Conservation (phyloP, 1,284 basidiomycete species). For the Hemileia vastatrix region DNA sequence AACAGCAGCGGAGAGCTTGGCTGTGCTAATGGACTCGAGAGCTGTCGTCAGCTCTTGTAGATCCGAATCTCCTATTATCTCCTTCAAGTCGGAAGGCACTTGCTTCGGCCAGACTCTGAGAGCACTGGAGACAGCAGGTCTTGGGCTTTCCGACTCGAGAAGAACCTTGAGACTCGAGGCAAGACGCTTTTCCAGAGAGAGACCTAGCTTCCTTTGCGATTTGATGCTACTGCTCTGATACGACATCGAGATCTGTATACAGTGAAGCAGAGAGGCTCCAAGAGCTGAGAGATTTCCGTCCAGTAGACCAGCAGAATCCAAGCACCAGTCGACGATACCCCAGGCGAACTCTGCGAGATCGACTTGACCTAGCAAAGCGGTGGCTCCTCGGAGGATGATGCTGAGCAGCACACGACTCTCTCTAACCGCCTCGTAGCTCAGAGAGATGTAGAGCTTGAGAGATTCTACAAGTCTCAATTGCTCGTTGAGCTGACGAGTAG, state of each 20-base stretch:
- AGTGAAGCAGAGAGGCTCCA: slow-evolving; percentile 52
- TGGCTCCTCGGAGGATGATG: slow-evolving; percentile 59
- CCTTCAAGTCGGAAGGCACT: slow-evolving; percentile 17
- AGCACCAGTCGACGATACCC: slow-evolving; percentile 53
- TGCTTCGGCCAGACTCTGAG: slow-evolving; percentile 12
- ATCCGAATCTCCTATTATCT: slow-evolving; percentile 8
- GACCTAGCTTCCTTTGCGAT: background rate
- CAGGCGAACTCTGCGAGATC: slow-evolving; percentile 62
- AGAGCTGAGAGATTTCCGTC: slow-evolving; percentile 32
- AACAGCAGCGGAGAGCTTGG: slow-evolving; percentile 67
- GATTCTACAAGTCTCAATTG: slow-evolving; percentile 67
- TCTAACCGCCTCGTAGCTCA: slow-evolving; percentile 56
- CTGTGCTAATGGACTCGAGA: slow-evolving; percentile 53
- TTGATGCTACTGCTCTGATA: slow-evolving; percentile 47
- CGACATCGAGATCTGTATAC: slow-evolving; percentile 55
- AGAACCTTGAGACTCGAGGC: slow-evolving; percentile 18
- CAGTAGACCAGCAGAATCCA: slow-evolving; percentile 39
- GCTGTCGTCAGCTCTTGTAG: slow-evolving; percentile 48
- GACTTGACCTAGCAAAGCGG: slow-evolving; percentile 56
- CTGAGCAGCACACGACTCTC: slow-evolving; percentile 39
- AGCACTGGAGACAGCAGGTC: slow-evolving; percentile 46
- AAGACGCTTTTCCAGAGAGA: too few relatives aligned
- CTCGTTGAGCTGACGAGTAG: slow-evolving; percentile 68
- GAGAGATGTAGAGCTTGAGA: slow-evolving; percentile 64
- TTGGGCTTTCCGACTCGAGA: slow-evolving; percentile 37